Base-by-base conservation (phyloP, 371 early-diverging fungal genomes). In the Vairimorpha ceranae region DNA sequence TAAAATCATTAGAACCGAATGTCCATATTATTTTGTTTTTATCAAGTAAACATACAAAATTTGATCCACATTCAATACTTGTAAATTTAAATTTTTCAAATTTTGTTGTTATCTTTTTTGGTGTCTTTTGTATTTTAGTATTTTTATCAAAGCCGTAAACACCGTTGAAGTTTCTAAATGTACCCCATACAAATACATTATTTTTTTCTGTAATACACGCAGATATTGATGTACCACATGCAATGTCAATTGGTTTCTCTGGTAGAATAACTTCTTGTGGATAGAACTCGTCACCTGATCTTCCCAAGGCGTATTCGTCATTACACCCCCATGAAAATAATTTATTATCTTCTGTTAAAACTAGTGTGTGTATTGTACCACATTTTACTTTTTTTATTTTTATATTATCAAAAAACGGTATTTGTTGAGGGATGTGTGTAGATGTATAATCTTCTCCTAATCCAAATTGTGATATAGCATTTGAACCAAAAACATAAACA, bases 391-490 rank as follows among this genome's bases (percentile, higher is more conserved):
- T 71, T 21, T 83, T 84, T 46, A 88, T 83, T 6, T 84, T 75
- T 75, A 85, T 87, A 69, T 86, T 85, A 38, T 70, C 75, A 52
- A 95, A 87, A 15, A 83, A 87, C 10, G 81, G 79, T 2, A 92
- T 80, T 25, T 86, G 86, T 74, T 85, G 87, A 33, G 93, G 93
- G 0, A 30, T 78, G 56, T 72, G 64, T 2, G 71, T 59, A 23
- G 36, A 52, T 33, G 29, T 56, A 72, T 88, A 87, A 64, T 91
- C 92, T 63, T 89, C 88, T 7, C 90, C 91, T 15, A 93, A 84
- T 32, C 95, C 98, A 23, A 94, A 88, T 85, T 97, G 96, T n/a
- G 90, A 92, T 63, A 91, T 90, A 78, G 93, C 92, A 65, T 93
- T 93, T 35, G 88, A 89, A 25, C 97, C 97, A 80, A 93, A 90